phyloP scores from a whole-genome alignment of 2,329 filamentous ascomycete species.

The Dactylella cylindrospora region DNA sequence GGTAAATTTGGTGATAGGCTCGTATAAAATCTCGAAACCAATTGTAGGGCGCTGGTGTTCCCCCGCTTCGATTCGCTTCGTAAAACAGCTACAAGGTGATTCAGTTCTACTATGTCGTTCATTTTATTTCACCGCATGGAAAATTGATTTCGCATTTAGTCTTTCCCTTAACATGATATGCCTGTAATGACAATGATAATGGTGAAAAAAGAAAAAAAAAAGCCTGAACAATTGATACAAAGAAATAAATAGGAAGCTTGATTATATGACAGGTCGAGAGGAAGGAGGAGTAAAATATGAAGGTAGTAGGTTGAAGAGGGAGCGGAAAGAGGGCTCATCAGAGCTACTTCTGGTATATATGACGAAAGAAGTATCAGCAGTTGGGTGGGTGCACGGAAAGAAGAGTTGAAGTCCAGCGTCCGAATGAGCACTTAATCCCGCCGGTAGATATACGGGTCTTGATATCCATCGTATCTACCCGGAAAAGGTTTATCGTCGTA shows the following conservation, averaged over 20 bases:
- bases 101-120: not conserved
- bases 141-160: slow-evolving; percentile 34
- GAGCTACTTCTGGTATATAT: slow-evolving; percentile 31
- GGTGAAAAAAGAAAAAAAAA: slow-evolving; percentile 38
- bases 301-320: not conserved
- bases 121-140: slow-evolving; percentile 30
- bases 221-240: slow-evolving; percentile 12
- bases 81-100: not conserved
- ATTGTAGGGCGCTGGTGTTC: no score
- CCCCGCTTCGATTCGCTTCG: no score
- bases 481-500: slow-evolving; percentile 7
- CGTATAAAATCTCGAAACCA: no score
- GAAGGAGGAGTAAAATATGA: not conserved
- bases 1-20: no score
- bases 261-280: slow-evolving; percentile 44
- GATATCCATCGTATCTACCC: slow-evolving; percentile 19
- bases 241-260: slow-evolving; percentile 20
- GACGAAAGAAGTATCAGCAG: slow-evolving; percentile 2
- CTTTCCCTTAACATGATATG: slow-evolving; percentile 30
- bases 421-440: no score
- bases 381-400: not conserved
- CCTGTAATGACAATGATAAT: slow-evolving; percentile 27
- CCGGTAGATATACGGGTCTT: no score
- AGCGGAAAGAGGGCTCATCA: not conserved
- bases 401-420: slow-evolving; percentile 4